Base-by-base conservation (phyloP, 2,329 filamentous ascomycete genomes). In the Coniochaeta prunicola region DNA sequence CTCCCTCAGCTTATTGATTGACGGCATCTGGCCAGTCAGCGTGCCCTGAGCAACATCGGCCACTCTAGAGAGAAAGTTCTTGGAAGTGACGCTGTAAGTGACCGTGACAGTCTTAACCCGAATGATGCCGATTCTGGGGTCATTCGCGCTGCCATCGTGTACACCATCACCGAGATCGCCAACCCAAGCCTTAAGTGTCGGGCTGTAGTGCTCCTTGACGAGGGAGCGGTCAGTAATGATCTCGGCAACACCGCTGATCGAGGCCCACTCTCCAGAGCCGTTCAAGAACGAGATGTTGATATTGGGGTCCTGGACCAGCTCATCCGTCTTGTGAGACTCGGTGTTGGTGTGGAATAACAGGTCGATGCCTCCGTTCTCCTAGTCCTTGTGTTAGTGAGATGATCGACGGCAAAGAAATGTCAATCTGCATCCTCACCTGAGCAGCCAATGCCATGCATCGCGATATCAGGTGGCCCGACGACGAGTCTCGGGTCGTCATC, bases 291-390 rank as follows among this genome's bases (percentile, higher is more conserved):
- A 84, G 64, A 96, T 81, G 77, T 96, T 96, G 76, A 92, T 82
- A 65, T 90, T 82, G 0, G 87, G 77, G 72, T 96, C 87, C 59
- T 79, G 77, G 59, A 83, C 79, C 45, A 96, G 81, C 68, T 96
- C 91, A 72, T 91, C 83, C 5, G 90, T 92, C 80, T 96, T 96
- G 75, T 90, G 86, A 10, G 90, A 92, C 71, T 93, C 89, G 62
- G 90, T 92, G 79, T 96, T 96, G 69, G 91, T 92, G 78, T 94
- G 88, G 82, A 96, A 96, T 72, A 96, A 82, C 59, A 94, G 83
- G 71, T 96, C 91, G 59, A 92, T 80, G 67, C 89, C 89, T 63
- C 87, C 87, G 62, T 81, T 79, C 74, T 96, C 91, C 89, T 93
- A 62, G 2, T 53, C 50, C 58, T 7, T 30, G 21, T 34, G 66